Percentiles rank a stretch among this genome's conserved stretches.
phyloP scores from a whole-genome alignment of 306 rosid genomes.

The Canavalia gladiata region DNA sequence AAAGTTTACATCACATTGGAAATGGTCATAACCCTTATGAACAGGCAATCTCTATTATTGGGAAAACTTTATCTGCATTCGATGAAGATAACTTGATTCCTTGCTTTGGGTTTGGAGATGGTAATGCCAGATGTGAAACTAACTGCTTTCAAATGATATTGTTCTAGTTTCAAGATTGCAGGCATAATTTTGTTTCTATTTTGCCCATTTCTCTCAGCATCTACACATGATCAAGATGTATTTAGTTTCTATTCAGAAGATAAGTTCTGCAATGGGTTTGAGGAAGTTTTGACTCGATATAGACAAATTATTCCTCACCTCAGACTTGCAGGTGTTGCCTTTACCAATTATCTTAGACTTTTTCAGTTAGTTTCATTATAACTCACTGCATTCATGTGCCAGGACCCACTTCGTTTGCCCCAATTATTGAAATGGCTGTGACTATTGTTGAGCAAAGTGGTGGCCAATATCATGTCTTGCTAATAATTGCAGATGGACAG shows the following conservation, averaged over 20 bases:
- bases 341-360: background rate
- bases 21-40: conserved; percentile 71
- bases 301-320: conserved; percentile 74
- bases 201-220: conserved; percentile 54
- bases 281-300: conserved; percentile 75
- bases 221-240: conserved; percentile 80
- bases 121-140: conserved; percentile 50
- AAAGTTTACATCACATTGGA: conserved; percentile 79
- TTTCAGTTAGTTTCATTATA: conserved; percentile 1
- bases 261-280: conserved; percentile 70
- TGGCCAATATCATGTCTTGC: conserved; percentile 87
- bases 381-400: conserved; percentile 37
- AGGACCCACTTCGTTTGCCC: conserved; percentile 94
- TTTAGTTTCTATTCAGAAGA: conserved; percentile 74
- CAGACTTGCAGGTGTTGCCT: conserved; percentile 70
- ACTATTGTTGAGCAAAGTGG: conserved; percentile 84
- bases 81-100: conserved; percentile 93
- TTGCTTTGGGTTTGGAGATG: conserved; percentile 90
- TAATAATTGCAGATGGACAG: conserved; percentile 91
- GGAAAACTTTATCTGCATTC: conserved; percentile 72
- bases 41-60: conserved; percentile 84
- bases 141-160: conserved; percentile 28
- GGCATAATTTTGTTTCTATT: conserved; percentile 28
- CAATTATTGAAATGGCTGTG: conserved; percentile 81
- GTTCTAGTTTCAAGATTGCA: conserved; percentile 27